phyloP scores from a whole-genome alignment of 257 asterid genomes.

The Scutellaria barbata region DNA sequence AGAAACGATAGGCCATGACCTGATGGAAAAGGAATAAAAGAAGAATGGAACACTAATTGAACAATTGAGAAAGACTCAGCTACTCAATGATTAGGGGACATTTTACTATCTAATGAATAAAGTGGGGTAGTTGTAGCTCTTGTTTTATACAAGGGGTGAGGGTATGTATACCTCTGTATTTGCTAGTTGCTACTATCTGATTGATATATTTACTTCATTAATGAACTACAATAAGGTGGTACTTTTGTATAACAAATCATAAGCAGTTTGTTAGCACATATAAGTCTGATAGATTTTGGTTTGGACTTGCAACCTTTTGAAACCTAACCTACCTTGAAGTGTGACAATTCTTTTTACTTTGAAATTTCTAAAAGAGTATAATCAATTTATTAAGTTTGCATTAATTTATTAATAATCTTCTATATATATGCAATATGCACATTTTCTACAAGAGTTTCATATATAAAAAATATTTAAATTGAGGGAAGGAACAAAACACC shows the following conservation, averaged over 20 bases:
- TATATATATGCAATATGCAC: background rate
- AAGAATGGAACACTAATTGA: background rate
- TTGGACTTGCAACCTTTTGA: background rate
- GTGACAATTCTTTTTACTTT: background rate
- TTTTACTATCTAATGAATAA: no score
- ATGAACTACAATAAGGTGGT: background rate
- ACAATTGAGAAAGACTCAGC: constrained; percentile 5
- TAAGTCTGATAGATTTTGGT: background rate
- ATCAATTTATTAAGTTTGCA: background rate
- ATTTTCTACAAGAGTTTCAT: background rate
- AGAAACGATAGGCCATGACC: background rate
- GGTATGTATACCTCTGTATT: no score
- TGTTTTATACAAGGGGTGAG: no score
- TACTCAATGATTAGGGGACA: background rate
- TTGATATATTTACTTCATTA: no score
- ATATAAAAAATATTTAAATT: background rate
- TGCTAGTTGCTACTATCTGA: no score
- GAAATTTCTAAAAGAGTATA: background rate
- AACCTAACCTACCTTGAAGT: background rate
- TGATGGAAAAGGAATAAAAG: constrained; percentile 21
- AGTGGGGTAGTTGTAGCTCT: no score
- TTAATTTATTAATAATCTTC: background rate
- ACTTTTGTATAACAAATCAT: constrained; percentile 7
- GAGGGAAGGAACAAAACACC: background rate
- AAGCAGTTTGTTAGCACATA: background rate